Evolutionary conservation across 2,329 filamentous ascomycete genomes (phyloP), one percentile per base, ranked within the genome.

Genomic region (Pestalotiopsis fici): DNA sequence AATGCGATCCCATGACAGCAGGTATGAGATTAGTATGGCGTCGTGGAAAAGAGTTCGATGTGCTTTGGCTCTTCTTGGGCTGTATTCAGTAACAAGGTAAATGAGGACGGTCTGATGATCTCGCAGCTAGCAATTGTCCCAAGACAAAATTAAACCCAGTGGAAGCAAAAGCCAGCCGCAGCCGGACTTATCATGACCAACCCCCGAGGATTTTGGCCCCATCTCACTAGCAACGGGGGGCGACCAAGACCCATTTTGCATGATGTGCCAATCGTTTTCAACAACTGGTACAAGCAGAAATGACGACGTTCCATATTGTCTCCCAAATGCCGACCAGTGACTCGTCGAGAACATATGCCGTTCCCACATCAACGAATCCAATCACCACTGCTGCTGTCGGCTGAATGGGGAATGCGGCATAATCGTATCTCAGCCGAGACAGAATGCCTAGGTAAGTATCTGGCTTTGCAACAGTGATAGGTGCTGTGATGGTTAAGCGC

Each of bases 131-230:
- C 55, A 57, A 15, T n/a, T 12, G 23, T 31, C 55, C 18, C 23
- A 18, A 57, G 55, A 57, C 55, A 57, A 57, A 57, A 57, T 57
- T 57, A 57, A 57, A 57, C 55, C 55, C 21, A 54, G n/a, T n/a
- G n/a, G 47, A 35, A 35, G 31, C 11, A 50, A n/a, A 21, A 50
- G 43, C 43, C 9, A 50, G 43, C 43, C 18, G 43, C 43, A 50
- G 43, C 43, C 43, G 43, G 43, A 50, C 43, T 18, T 23, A 50
- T 50, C 15, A 23, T 50, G 43, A 50, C 13, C 39, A 43, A n/a
- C 11, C 43, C n/a, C 43, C 43, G 43, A 50, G 43, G 43, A 50
- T 50, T 57, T 57, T 12, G 55, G 55, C 3, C 28, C 57, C 57
- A 60, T 60, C 25, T 60, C 57, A 60, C 57, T 60, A 60, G 28